These are phyloP conservation scores for Aspergillus uvarum DNA, from an alignment of 2,329 filamentous ascomycete species.

Conservation along the genomic window DNA sequence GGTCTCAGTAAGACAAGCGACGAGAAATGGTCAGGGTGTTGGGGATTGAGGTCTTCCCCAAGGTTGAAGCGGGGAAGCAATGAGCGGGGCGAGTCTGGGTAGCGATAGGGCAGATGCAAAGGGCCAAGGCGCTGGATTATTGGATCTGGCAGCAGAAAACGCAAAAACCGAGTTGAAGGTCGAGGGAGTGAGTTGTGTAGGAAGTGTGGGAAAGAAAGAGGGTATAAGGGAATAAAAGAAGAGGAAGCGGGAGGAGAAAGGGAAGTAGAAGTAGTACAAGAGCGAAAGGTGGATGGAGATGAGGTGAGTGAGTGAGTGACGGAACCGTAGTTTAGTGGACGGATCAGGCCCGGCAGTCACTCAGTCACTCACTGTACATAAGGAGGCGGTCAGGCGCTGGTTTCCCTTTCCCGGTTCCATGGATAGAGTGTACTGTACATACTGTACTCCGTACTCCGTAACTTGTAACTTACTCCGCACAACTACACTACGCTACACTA, in stretches of 20 bases:
- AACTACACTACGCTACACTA: too few species aligned
- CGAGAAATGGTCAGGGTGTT: conserved; percentile 21
- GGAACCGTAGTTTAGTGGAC: conserved; percentile 7
- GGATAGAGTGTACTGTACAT: background rate
- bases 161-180: background rate
- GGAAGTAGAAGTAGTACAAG: background rate
- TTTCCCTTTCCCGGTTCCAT: background rate
- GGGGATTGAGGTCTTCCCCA: conserved; percentile 18
- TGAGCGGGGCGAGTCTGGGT: conserved; percentile 11
- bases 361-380: background rate
- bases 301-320: background rate
- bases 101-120: conserved; percentile 15
- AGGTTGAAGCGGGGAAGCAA: conserved; percentile 32
- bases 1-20: background rate
- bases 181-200: conserved; percentile 2
- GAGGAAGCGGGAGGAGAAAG: background rate
- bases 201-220: conserved; percentile 1
- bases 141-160: background rate
- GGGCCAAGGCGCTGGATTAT: background rate
- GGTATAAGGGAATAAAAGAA: background rate
- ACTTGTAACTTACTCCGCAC: too few species aligned
- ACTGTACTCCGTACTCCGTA: too few species aligned
- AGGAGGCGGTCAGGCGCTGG: conserved; percentile 1
- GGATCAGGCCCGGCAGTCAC: conserved; percentile 11
- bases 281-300: background rate